A percentile compares a stretch with the other conserved stretches of the same genome.
phyloP scores from a whole-genome alignment of 352 stramenopile species.

The Sclerospora graminicola region DNA sequence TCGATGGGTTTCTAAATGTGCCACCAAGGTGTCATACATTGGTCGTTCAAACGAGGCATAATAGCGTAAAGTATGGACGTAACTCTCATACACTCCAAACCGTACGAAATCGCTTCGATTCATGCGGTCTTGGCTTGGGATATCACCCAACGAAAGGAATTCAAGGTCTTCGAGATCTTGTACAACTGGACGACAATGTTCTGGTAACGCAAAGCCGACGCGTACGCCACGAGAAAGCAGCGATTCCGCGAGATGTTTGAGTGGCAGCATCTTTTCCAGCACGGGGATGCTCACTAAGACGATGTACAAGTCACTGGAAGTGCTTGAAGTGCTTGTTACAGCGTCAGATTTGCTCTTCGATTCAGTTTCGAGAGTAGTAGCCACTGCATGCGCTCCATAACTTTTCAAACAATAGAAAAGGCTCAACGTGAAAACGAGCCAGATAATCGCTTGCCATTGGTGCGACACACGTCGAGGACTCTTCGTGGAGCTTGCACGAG shows the following conservation, averaged over 20 bases:
- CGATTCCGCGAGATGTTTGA: slow-evolving; percentile 69
- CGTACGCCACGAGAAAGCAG: slow-evolving; percentile 61
- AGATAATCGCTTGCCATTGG: slow-evolving; percentile 26
- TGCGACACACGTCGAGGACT: slow-evolving; percentile 6
- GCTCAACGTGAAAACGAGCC: slow-evolving; percentile 20
- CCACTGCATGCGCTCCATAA: slow-evolving; percentile 7
- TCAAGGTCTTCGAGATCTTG: slow-evolving; percentile 62
- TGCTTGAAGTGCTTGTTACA: not conserved
- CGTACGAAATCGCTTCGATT: slow-evolving; percentile 25
- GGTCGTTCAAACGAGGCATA: slow-evolving; percentile 72
- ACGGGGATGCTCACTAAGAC: slow-evolving; percentile 80
- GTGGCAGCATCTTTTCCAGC: slow-evolving; percentile 69
- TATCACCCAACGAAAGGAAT: slow-evolving; percentile 68
- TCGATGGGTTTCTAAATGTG: slow-evolving; percentile 53
- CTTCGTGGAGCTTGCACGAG: not conserved
- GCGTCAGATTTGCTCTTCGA: slow-evolving; percentile 8
- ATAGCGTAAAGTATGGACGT: slow-evolving; percentile 48
- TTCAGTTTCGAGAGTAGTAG: not conserved
- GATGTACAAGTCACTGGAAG: slow-evolving; percentile 46
- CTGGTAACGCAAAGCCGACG: slow-evolving; percentile 69
- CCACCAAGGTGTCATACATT: slow-evolving; percentile 54
- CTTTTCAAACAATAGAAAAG: slow-evolving; percentile 14
- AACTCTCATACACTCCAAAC: slow-evolving; percentile 52
- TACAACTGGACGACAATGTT: slow-evolving; percentile 74
- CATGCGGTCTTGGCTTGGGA: slow-evolving; percentile 29